Conservation (phyloP, 2,329 filamentous ascomycete genomes). For the Aspergillus pseudonomiae region DNA sequence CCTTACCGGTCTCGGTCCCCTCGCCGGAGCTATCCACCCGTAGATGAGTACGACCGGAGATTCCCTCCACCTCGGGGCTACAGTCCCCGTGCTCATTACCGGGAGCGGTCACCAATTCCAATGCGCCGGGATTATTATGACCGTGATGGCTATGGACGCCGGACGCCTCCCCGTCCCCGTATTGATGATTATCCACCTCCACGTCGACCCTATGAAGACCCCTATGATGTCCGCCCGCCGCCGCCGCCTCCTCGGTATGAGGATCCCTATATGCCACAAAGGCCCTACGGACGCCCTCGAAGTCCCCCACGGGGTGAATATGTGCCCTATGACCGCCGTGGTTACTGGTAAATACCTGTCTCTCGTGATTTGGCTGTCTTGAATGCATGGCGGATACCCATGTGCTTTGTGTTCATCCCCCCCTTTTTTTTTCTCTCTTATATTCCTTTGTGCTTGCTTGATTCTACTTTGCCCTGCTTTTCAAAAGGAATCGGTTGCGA, state of each 20-base stretch:
- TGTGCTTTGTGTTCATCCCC: constrained; percentile 16
- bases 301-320: constrained; percentile 46
- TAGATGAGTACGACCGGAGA: constrained; percentile 83
- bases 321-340: constrained; percentile 46
- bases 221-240: constrained; percentile 57
- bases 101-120: constrained; percentile 77
- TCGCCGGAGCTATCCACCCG: constrained; percentile 66
- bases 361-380: constrained; percentile 19
- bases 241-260: constrained; percentile 59
- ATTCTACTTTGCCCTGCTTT: neutral
- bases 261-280: constrained; percentile 61
- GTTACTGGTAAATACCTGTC: constrained; percentile 45
- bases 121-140: constrained; percentile 81
- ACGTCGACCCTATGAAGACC: constrained; percentile 62
- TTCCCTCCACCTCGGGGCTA: constrained; percentile 78
- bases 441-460: constrained; percentile 1
- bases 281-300: constrained; percentile 56
- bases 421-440: constrained; percentile 10
- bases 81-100: constrained; percentile 82
- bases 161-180: constrained; percentile 77
- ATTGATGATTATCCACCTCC: constrained; percentile 74
- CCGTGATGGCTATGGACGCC: constrained; percentile 74
- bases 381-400: constrained; percentile 29
- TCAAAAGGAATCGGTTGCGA: neutral
- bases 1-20: constrained; percentile 81